Evolutionary conservation across 768 basidiomycete species (phyloP).

Genomic region (Sarcomyxa edulis): DNA sequence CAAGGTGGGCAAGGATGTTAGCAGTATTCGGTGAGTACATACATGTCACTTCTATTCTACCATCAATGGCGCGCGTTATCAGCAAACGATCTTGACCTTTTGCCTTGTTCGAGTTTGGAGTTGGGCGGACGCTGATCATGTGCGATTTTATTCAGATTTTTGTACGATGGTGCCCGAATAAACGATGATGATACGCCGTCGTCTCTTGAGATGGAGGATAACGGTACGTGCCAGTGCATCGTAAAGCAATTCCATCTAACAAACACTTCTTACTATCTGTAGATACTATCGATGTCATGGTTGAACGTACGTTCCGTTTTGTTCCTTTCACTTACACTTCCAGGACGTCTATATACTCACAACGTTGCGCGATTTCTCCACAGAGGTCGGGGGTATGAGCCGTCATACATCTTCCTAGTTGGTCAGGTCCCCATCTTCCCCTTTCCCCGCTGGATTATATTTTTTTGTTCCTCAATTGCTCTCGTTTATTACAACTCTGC

Average conservation of each 20-base stretch:
- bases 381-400: constrained; percentile 42
- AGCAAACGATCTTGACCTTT: too few relatives aligned
- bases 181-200: constrained; percentile 84
- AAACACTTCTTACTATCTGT: constrained; percentile 7
- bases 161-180: constrained; percentile 88
- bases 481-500: too few relatives aligned
- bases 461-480: too few relatives aligned
- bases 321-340: constrained; percentile 6
- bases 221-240: constrained; percentile 43
- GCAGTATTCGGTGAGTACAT: constrained; percentile 73
- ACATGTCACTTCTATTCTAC: too few relatives aligned
- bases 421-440: too few relatives aligned
- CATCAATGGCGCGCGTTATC: too few relatives aligned
- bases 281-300: constrained; percentile 97
- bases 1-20: constrained; percentile 88
- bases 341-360: constrained; percentile 5
- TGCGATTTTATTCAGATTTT: constrained; percentile 48
- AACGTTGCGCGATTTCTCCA: constrained; percentile 3
- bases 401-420: too few relatives aligned
- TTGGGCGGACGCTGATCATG: constrained; percentile 1
- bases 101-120: constrained; percentile 3
- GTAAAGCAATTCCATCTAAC: neutral
- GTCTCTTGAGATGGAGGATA: constrained; percentile 85
- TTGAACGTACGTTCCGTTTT: constrained; percentile 70
- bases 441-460: too few relatives aligned